Conservation (phyloP, 306 rosid genomes). For the Casuarina equisetifolia region DNA sequence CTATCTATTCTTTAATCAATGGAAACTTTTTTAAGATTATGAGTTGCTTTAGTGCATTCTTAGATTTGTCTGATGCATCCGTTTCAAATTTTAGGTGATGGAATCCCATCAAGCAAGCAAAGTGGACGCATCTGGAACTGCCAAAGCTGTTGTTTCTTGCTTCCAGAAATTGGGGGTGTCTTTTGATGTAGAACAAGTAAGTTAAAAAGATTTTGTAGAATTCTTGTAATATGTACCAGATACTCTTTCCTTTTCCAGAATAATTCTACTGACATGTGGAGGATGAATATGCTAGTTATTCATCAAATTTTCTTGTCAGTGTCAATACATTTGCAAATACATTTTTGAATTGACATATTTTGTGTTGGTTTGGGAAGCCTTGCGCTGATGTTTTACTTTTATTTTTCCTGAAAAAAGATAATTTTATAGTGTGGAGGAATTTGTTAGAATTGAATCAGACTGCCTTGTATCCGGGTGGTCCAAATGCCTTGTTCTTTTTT, state of each 20-base stretch:
- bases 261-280: not conserved
- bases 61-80: constrained; percentile 32
- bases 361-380: not conserved
- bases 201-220: constrained; percentile 23
- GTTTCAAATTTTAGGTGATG: constrained; percentile 63
- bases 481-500: not conserved
- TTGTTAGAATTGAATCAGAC: not conserved
- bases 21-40: not conserved
- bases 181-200: constrained; percentile 72
- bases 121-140: constrained; percentile 92
- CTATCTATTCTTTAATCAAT: not conserved
- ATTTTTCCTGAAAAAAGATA: not conserved
- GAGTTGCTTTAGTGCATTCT: constrained; percentile 24
- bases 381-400: not conserved
- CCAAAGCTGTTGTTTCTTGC: constrained; percentile 89
- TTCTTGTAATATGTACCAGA: constrained; percentile 5
- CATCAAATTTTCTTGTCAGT: not conserved
- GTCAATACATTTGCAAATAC: not conserved
- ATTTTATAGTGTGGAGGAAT: not conserved
- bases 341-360: not conserved
- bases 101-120: constrained; percentile 96
- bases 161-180: constrained; percentile 77
- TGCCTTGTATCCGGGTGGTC: not conserved
- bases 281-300: not conserved
- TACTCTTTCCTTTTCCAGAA: not conserved